Base-by-base conservation (phyloP, 2,329 filamentous ascomycete species). In the Colletotrichum tofieldiae region DNA sequence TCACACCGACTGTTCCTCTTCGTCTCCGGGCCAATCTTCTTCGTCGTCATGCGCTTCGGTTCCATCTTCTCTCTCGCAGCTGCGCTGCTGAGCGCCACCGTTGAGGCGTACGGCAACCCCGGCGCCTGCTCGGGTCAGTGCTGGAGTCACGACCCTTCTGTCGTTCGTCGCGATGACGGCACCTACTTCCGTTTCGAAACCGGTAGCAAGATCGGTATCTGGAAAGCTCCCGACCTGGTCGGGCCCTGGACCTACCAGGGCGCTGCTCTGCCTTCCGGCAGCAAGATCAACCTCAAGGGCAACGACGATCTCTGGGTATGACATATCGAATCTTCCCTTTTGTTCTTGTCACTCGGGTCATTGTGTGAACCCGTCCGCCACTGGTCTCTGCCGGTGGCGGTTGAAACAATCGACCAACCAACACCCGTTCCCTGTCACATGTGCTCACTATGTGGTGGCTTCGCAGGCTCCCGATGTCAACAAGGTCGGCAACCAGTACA, bases 401-500 rank as follows among this genome's bases (percentile, higher is more conserved):
- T n/a, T 1, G 23, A 45, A 35, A 47, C 26, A 14, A 35, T 12
- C 11, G 23, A 26, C 23, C 23, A 6, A 29, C 2, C 23, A 1
- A 23, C 6, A 49, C 11, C 16, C 12, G 29, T 60, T n/a, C 29
- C 20, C 37, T 41, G 3, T 14, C 8, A 16, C 8, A 29, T 20
- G 20, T 37, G 26, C 56, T 51, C 16, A 39, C 37, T 43, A 6
- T 62, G 2, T 54, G 47, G 23, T 20, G 9, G 29, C 6, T 20
- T 16, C 26, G 11, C 51, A 91, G 90, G 92, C 92, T 2, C 92
- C 92, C 0, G 91, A 93, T 75, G 87, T 91, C 18, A 79, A 83
- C 23, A 81, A 87, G 20, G 84, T 93, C n/a, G 87, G 87, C 73
- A 83, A 81, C 65, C 83, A 84, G 0, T 93, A 92, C 82, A 87